Conservation (phyloP, 768 basidiomycete genomes). For the Sporobolomyces phaffii region DNA sequence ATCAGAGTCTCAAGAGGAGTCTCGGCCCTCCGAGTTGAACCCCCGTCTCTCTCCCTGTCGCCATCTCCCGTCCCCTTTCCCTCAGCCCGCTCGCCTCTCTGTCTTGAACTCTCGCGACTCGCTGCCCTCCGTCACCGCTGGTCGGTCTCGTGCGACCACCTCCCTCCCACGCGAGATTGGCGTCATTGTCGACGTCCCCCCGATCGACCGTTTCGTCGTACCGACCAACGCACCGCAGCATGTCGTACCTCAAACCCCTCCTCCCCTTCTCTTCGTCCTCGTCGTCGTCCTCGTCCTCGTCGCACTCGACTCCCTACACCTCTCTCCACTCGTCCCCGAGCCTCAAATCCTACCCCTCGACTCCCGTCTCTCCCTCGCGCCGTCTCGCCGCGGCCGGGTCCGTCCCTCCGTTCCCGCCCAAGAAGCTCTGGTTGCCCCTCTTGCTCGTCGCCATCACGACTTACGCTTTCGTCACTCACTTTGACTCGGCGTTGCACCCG, state of each 20-base stretch:
- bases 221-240: no score
- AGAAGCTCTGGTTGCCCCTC: neutral
- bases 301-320: neutral
- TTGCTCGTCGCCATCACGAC: neutral
- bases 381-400: neutral
- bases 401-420: neutral
- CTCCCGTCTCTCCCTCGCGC: neutral
- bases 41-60: no score
- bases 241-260: conserved; percentile 2
- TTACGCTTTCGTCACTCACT: neutral
- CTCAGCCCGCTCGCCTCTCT: no score
- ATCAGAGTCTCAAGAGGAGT: no score
- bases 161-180: no score
- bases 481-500: neutral
- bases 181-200: no score
- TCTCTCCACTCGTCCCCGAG: neutral
- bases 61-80: no score
- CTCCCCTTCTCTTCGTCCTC: neutral
- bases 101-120: no score
- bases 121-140: no score
- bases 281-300: neutral
- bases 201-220: neutral
- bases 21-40: no score
- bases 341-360: neutral
- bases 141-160: no score